Conservation (phyloP, 768 basidiomycete genomes). For the Mycena sanguinolenta region DNA sequence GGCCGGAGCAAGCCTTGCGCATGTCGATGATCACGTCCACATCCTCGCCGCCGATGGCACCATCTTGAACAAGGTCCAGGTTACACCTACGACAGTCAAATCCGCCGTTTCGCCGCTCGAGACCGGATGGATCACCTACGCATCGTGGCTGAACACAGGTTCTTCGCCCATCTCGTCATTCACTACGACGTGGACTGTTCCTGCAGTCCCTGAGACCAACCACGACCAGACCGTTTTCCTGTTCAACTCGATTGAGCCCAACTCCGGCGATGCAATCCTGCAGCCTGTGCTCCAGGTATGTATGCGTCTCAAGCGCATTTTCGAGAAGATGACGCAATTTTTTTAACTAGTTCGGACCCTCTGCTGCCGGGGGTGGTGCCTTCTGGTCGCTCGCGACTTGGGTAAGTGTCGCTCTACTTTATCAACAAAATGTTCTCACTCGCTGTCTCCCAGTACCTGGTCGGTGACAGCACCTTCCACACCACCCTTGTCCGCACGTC, state of each 20-base stretch:
- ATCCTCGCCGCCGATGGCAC: slow-evolving; percentile 27
- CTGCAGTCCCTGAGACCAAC: slow-evolving; percentile 32
- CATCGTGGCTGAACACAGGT: slow-evolving; percentile 35
- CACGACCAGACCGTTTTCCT: slow-evolving; percentile 37
- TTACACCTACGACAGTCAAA: slow-evolving; percentile 8
- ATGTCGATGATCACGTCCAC: slow-evolving; percentile 26
- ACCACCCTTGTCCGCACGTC: slow-evolving; percentile 22
- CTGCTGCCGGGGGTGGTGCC: slow-evolving; percentile 35
- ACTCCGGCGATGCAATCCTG: slow-evolving; percentile 14
- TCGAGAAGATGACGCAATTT: background rate
- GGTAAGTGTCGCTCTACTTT: too few relatives aligned
- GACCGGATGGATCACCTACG: slow-evolving; percentile 36
- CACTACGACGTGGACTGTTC: slow-evolving; percentile 36
- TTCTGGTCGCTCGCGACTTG: slow-evolving; percentile 35
- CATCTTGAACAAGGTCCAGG: slow-evolving; percentile 20
- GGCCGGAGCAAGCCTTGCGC: slow-evolving; percentile 24
- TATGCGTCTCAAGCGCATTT: background rate
- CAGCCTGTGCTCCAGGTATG: slow-evolving; percentile 35
- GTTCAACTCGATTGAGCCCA: slow-evolving; percentile 38
- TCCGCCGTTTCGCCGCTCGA: slow-evolving; percentile 5
- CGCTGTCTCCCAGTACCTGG: background rate
- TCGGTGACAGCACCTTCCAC: slow-evolving; percentile 16
- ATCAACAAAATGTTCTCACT: too few relatives aligned
- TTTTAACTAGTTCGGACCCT: slow-evolving; percentile 27
- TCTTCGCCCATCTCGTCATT: slow-evolving; percentile 34